Conservation (phyloP, 495 filamentous ascomycete genomes). For the Neurospora tetraspora region DNA sequence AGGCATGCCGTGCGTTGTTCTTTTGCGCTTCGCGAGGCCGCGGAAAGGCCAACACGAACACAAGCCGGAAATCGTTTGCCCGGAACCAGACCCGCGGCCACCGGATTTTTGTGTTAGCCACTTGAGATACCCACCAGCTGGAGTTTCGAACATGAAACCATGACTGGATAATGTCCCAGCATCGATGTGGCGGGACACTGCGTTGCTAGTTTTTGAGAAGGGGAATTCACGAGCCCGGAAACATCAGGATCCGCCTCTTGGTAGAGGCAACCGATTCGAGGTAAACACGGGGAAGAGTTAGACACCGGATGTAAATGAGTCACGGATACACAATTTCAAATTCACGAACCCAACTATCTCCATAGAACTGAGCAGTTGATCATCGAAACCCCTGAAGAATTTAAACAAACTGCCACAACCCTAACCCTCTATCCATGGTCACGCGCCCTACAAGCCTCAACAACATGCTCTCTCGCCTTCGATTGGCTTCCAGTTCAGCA, state of each 20-base stretch:
- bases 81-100: background rate
- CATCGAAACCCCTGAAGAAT: background rate
- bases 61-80: background rate
- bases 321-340: background rate
- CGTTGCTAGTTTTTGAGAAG: background rate
- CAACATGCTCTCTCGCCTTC: background rate
- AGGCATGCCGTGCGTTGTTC: background rate
- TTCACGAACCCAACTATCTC: background rate
- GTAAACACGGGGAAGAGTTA: background rate
- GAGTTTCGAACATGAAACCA: background rate
- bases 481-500: conserved; percentile 8
- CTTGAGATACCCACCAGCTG: background rate
- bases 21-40: background rate
- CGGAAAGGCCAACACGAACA: background rate
- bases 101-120: background rate
- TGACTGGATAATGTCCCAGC: background rate
- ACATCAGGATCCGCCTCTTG: background rate
- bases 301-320: background rate
- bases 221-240: background rate
- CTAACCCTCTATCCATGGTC: background rate
- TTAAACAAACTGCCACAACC: background rate
- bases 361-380: background rate
- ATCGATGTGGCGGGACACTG: background rate
- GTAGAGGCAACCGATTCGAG: background rate
- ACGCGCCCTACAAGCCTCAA: background rate